Conservation (phyloP, 305 asterid genomes). For the Petunia hybrid region DNA sequence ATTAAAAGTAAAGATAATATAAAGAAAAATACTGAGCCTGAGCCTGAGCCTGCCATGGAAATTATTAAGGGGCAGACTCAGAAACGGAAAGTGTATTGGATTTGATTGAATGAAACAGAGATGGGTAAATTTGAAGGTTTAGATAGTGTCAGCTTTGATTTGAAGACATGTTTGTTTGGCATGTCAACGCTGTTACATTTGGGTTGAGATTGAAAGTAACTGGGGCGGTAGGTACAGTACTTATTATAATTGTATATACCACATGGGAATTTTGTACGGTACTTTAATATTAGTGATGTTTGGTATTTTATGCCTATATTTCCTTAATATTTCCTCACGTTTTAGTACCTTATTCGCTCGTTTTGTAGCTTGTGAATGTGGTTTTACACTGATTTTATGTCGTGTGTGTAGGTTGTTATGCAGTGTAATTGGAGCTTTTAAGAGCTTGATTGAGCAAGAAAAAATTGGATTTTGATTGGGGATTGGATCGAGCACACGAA, state of each 20-base stretch:
- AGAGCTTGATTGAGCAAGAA: too few relatives aligned
- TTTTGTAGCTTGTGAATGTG: too few relatives aligned
- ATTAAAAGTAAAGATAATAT: conserved; percentile 41
- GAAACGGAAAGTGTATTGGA: neutral
- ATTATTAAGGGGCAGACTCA: conserved; percentile 18
- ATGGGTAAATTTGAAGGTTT: neutral
- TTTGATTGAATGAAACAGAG: neutral
- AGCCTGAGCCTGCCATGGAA: conserved; percentile 53
- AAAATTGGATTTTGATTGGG: too few relatives aligned
- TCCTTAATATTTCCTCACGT: too few relatives aligned
- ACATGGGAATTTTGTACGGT: accelerated
- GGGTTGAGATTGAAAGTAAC: neutral
- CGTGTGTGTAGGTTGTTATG: too few relatives aligned
- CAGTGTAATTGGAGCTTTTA: too few relatives aligned
- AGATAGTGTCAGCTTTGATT: neutral
- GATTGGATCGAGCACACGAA: too few relatives aligned
- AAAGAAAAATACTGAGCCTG: conserved; percentile 39
- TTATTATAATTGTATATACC: neutral
- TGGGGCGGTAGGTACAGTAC: neutral
- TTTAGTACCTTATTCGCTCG: too few relatives aligned
- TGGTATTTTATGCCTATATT: too few relatives aligned
- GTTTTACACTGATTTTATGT: too few relatives aligned
- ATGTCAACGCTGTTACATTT: neutral
- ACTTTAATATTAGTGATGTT: too few relatives aligned
- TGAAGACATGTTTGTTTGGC: conserved; percentile 15